These are phyloP conservation scores for Hansenula lynferdii DNA, from an alignment of 1,139 yeast species.

Conservation along the genomic window DNA sequence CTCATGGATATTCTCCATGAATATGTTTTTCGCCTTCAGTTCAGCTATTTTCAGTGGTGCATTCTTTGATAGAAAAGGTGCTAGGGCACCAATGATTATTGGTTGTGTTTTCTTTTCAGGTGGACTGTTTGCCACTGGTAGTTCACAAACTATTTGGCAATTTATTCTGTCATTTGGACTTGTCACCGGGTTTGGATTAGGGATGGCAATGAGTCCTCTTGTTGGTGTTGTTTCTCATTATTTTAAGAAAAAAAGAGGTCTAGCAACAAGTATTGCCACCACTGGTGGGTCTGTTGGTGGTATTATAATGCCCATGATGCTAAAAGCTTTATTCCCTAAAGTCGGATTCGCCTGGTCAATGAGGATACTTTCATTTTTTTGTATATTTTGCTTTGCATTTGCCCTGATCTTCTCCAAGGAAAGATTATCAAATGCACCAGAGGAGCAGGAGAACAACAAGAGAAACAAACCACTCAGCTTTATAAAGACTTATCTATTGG, in stretches of 20 bases:
- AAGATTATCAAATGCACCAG: slow-evolving; percentile 17
- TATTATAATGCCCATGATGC: slow-evolving; percentile 54
- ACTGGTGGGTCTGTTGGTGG: slow-evolving; percentile 74
- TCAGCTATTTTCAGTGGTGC: slow-evolving; percentile 58
- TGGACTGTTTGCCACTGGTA: slow-evolving; percentile 55
- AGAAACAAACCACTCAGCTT: slow-evolving; percentile 4
- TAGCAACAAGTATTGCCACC: slow-evolving; percentile 57
- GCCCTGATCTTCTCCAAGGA: slow-evolving; percentile 14
- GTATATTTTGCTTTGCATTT: slow-evolving; percentile 26
- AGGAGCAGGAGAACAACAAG: background rate
- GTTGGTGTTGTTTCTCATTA: slow-evolving; percentile 62
- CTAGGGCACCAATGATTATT: slow-evolving; percentile 34
- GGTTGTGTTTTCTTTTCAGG: slow-evolving; percentile 33
- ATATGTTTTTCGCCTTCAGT: slow-evolving; percentile 49
- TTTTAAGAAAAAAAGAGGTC: slow-evolving; percentile 54
- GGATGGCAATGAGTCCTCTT: slow-evolving; percentile 42
- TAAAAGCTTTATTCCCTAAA: slow-evolving; percentile 42
- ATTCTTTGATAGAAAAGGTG: slow-evolving; percentile 58
- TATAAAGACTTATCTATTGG: slow-evolving; percentile 6
- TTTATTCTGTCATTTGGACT: slow-evolving; percentile 55
- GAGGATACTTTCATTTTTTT: slow-evolving; percentile 46
- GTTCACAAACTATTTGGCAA: slow-evolving; percentile 48
- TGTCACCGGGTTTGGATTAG: slow-evolving; percentile 53
- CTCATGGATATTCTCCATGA: slow-evolving; percentile 69
- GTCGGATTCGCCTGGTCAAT: slow-evolving; percentile 60